These are phyloP conservation scores for Suillus variegatus DNA, from an alignment of 768 basidiomycete genomes.

Conservation along the genomic window DNA sequence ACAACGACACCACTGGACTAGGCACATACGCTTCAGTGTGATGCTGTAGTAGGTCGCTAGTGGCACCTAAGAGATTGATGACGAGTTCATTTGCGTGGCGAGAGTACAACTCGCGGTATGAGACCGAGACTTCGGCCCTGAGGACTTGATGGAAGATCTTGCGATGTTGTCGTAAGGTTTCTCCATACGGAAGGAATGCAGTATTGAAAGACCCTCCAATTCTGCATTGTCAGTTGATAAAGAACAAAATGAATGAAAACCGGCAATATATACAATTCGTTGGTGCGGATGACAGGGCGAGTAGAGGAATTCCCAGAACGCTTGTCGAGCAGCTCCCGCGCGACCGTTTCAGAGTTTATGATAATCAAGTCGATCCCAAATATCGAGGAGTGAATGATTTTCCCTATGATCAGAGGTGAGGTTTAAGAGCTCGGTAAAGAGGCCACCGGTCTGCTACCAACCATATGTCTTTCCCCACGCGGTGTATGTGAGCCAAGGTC, in stretches of 20 bases:
- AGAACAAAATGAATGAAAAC: not conserved
- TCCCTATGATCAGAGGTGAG: slow-evolving; percentile 15
- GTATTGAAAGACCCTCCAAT: slow-evolving; percentile 6
- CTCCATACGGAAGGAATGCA: slow-evolving; percentile 9
- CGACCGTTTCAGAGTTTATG: slow-evolving; percentile 34
- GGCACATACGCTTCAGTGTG: slow-evolving; percentile 1
- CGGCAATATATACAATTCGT: not conserved
- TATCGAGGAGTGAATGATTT: slow-evolving; percentile 30
- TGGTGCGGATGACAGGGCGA: slow-evolving; percentile 23
- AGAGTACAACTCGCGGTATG: slow-evolving; percentile 20
- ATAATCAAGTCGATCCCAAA: slow-evolving; percentile 32
- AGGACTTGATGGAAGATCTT: slow-evolving; percentile 26
- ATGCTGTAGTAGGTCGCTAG: slow-evolving; percentile 11
- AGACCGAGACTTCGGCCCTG: slow-evolving; percentile 15
- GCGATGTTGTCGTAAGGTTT: slow-evolving; percentile 25
- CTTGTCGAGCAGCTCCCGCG: slow-evolving; percentile 38
- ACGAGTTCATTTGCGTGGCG: slow-evolving; percentile 20
- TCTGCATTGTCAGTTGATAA: not conserved
- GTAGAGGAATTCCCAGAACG: slow-evolving; percentile 41
- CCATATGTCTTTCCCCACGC: slow-evolving; percentile 47
- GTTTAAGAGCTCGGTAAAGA: not conserved
- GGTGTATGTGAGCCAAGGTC: slow-evolving; percentile 42
- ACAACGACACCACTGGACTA: not conserved
- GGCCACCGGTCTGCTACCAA: slow-evolving; percentile 22
- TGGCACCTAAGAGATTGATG: slow-evolving; percentile 13